Conservation (phyloP, 768 basidiomycete genomes). For the Naganishia onofrii region DNA sequence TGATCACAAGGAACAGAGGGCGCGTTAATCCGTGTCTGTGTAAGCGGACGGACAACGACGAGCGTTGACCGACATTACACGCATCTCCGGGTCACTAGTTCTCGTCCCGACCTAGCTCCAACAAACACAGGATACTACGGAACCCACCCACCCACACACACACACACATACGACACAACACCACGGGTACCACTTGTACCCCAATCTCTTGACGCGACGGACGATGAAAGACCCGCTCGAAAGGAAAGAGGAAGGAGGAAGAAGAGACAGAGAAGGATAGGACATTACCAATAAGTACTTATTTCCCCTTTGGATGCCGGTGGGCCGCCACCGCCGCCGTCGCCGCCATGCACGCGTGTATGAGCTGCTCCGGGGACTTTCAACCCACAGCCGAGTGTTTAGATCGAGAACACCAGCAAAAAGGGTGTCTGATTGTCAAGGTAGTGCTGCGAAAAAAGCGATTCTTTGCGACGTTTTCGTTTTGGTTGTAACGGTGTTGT, state of each 20-base stretch:
- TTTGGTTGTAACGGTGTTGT: constrained; percentile 11
- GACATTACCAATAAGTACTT: constrained; percentile 4
- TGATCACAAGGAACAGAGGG: neutral
- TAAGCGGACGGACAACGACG: neutral
- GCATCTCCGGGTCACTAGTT: no score
- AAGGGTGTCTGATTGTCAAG: constrained; percentile 10
- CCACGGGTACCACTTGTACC: neutral
- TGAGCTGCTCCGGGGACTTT: constrained; percentile 26
- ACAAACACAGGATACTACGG: no score
- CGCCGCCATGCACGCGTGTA: no score
- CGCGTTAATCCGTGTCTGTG: neutral
- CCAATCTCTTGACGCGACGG: no score
- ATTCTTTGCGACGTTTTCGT: constrained; percentile 24
- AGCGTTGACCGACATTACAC: no score
- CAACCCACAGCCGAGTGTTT: constrained; percentile 24
- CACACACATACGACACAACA: constrained; percentile 3
- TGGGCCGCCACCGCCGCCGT: no score
- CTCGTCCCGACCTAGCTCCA: neutral
- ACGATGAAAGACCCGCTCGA: no score
- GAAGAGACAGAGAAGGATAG: neutral
- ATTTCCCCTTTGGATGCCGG: no score
- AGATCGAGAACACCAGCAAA: constrained; percentile 1
- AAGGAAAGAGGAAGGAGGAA: neutral
- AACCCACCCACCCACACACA: constrained; percentile 7
- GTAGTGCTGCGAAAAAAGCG: constrained; percentile 27